Base-by-base conservation (phyloP, 116 monocot species). In the Phalaenopsis hybrid region DNA sequence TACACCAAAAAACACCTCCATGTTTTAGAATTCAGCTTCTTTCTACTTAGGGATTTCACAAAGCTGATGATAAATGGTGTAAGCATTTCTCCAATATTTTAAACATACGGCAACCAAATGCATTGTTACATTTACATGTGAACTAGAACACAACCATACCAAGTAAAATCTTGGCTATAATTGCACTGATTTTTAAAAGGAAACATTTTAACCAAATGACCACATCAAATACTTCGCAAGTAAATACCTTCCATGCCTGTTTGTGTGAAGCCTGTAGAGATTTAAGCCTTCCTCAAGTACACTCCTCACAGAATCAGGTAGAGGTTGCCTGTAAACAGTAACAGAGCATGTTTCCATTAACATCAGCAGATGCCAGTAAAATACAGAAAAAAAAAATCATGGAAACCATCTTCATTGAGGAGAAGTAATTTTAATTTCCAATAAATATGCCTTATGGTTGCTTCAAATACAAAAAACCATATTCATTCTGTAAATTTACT, bases 181-280 rank as follows among this genome's bases (percentile, higher is more conserved):
- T 11, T 44, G 20, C 45, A 45, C 16, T 0, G 12, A 2, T 20
- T 75, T 17, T 46, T 75, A 44, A 46, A 45, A 44, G 20, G 44
- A 75, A 72, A 72, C n/a, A 20, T 44, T 11, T 37, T 65, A 9
- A 72, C 37, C 41, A 72, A 41, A 41, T 72, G 31, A 16, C 0
- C 7, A 46, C 11, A 75, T 43, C 4, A 3, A 28, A 44, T 46
- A 45, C 18, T 45, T 75, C 45, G 20, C 17, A 75, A 75, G 49
- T 50, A 76, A 52, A 74, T 92, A 96, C 96, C 92, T 94, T 86
- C 94, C 94, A 88, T 99, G 95, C n/a, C 79, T 95, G 80, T 83
- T 87, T 44, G 86, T 85, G 83, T 95, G 95, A 68, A 99, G 91
- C 80, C 78, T 88, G 82, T 86, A 99, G 75, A 99, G 92, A 87